phyloP scores from a whole-genome alignment of 495 filamentous ascomycete species.

The Penicillium chermesinum region DNA sequence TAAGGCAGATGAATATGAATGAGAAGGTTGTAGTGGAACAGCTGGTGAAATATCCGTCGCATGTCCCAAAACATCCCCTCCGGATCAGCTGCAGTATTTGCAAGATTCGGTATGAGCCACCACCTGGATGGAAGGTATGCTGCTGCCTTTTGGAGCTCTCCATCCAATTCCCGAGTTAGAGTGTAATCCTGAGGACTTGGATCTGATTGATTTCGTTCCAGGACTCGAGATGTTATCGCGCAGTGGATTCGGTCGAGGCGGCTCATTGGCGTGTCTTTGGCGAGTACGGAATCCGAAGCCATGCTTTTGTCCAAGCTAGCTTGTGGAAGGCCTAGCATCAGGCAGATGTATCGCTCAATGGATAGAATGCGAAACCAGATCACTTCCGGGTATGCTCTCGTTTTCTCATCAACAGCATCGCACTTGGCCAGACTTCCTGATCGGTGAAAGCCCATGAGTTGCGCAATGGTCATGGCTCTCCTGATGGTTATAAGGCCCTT shows the following conservation, averaged over 20 bases:
- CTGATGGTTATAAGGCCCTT: constrained; percentile 34
- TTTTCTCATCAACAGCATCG: constrained; percentile 15
- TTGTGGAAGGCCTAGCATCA: constrained; percentile 47
- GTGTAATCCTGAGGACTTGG: constrained; percentile 10
- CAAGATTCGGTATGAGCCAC: constrained; percentile 26
- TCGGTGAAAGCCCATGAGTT: constrained; percentile 45
- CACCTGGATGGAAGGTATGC: constrained; percentile 27
- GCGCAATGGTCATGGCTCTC: constrained; percentile 37
- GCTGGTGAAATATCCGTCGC: constrained; percentile 27
- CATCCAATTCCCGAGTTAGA: constrained; percentile 35
- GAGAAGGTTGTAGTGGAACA: constrained; percentile 38
- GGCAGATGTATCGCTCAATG: constrained; percentile 41
- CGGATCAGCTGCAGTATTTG: neutral
- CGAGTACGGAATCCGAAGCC: constrained; percentile 6
- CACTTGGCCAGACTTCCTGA: constrained; percentile 7
- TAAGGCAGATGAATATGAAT: constrained; percentile 27
- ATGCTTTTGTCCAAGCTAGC: constrained; percentile 30
- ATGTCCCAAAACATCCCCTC: constrained; percentile 18
- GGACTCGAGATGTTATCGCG: constrained; percentile 30
- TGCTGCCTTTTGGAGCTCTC: constrained; percentile 34
- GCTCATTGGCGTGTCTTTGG: constrained; percentile 12
- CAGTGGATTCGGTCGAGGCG: constrained; percentile 20
- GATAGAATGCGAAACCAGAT: constrained; percentile 26
- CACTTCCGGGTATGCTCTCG: constrained; percentile 14
- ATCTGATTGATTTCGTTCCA: constrained; percentile 38